Base-by-base conservation (phyloP, 352 stramenopile species). In the Phytophthora crassamura region DNA sequence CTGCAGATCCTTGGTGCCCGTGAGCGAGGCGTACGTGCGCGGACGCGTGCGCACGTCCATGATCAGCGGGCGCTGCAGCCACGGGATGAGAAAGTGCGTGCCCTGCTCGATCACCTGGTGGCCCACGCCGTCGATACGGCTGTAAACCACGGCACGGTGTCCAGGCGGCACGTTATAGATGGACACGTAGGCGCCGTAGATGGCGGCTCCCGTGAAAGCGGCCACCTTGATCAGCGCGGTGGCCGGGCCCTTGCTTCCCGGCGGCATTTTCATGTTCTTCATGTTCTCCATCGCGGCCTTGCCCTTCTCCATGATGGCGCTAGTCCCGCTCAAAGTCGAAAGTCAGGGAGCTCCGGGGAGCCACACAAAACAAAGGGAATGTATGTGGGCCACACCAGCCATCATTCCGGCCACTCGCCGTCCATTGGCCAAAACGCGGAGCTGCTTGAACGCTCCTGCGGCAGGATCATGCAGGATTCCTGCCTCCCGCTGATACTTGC, bases 21-120 rank as follows among this genome's bases (percentile, higher is more conserved):
- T 97, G 16, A 96, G 74, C 63, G 91, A 97, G 54, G 88, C 80
- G 65, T 97, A 96, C 64, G 97, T 99, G 71, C 95, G 93, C 20
- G 97, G 96, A 59, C 91, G 89, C 50, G 91, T 97, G 64, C 92
- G 85, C 46, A 98, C 91, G 64, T 98, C 94, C 64, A 98, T 99
- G 69, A 99, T 93, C 34, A 98, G 91, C 25, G 97, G 95, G 61
- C 95, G 92, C 84, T 99, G 95, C 38, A 99, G 88, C 95, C 97
- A 99, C n/a, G 98, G 98, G 49, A 99, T 76, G 48, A 98, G 77
- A 51, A 99, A 98, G 82, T 99, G 97, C 69, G 98, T 96, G 72
- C 97, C 97, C 88, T 99, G 94, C 52, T 90, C 84, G 34, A 96
- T 89, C 52, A 90, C 74, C 33, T 78, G 73, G 45, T 92, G 68